These are phyloP conservation scores for Larix kaempferi DNA, from an alignment of 75 land plant genomes.

Conservation along the genomic window DNA sequence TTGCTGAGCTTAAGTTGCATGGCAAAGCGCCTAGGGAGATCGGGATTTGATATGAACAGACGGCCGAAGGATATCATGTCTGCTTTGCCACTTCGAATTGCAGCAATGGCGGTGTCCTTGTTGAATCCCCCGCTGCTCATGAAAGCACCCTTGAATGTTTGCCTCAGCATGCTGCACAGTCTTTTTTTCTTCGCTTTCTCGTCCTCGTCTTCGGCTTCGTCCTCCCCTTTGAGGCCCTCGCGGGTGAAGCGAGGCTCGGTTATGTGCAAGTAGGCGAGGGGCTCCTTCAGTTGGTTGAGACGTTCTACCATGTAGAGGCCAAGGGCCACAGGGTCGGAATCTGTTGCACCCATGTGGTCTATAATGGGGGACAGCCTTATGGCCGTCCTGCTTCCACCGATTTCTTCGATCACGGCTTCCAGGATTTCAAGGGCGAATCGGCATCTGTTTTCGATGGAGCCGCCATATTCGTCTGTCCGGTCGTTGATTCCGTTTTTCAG, in stretches of 20 bases:
- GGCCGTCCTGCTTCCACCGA: conserved; percentile 14
- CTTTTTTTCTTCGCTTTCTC: conserved; percentile 11
- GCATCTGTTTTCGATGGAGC: conserved; percentile 19
- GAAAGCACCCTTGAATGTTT: conserved; percentile 53
- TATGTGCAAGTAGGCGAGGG: conserved; percentile 68
- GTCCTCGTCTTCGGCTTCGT: conserved; percentile 37
- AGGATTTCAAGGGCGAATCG: conserved; percentile 19
- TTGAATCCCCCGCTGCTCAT: conserved; percentile 71
- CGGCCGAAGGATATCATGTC: conserved; percentile 80
- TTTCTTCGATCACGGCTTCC: conserved; percentile 9
- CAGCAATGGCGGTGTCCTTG: conserved; percentile 57
- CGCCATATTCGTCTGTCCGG: conserved; percentile 21
- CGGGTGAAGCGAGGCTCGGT: conserved; percentile 79
- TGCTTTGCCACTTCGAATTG: conserved; percentile 57
- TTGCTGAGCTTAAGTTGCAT: conserved; percentile 38
- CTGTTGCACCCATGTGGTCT: conserved; percentile 22
- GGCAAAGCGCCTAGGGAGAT: conserved; percentile 50
- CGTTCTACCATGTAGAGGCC: conserved; percentile 7
- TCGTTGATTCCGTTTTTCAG: conserved; percentile 26
- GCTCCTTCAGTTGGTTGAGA: conserved; percentile 9
- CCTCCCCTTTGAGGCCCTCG: conserved; percentile 37
- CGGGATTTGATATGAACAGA: conserved; percentile 74
- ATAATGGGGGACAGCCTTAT: conserved; percentile 21
- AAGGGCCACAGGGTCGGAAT: conserved; percentile 16
- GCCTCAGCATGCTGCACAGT: conserved; percentile 31